phyloP scores from a whole-genome alignment of 352 stramenopile genomes.

The Globisporangium perplexum region DNA sequence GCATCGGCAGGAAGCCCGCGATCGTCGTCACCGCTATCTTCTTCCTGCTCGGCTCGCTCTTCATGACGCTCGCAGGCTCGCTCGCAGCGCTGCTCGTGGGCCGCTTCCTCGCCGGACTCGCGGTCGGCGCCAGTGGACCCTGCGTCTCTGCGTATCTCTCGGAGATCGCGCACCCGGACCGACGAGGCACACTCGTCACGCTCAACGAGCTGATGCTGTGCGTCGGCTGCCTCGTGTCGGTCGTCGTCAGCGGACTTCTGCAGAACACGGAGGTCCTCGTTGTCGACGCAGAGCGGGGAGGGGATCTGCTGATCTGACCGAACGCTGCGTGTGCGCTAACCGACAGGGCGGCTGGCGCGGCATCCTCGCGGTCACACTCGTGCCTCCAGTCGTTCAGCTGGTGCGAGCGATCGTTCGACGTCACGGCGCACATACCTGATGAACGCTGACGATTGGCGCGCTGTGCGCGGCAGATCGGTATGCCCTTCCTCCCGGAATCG shows the following conservation, averaged over 20 bases:
- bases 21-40: constrained; percentile 56
- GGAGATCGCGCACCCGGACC: constrained; percentile 56
- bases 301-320: not conserved
- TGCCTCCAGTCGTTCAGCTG: constrained; percentile 60
- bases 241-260: constrained; percentile 40
- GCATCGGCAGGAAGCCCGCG: constrained; percentile 53
- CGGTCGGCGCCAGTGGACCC: constrained; percentile 54
- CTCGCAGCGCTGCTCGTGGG: constrained; percentile 47
- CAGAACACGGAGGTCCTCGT: constrained; percentile 23
- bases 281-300: not conserved
- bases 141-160: constrained; percentile 64
- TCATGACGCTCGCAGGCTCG: constrained; percentile 60
- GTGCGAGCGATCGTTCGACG: constrained; percentile 15
- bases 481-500: constrained; percentile 66
- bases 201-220: constrained; percentile 76
- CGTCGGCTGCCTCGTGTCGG: constrained; percentile 58
- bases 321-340: not conserved
- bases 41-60: constrained; percentile 53
- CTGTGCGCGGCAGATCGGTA: constrained; percentile 28
- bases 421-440: not conserved
- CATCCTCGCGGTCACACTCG: constrained; percentile 55
- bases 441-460: not conserved
- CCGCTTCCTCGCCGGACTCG: constrained; percentile 56
- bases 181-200: constrained; percentile 47
- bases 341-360: constrained; percentile 45